Evolutionary conservation across 2,329 filamentous ascomycete genomes (phyloP), one percentile per base, ranked within the genome.

Genomic region (Colletotrichum lindemuthianum): DNA sequence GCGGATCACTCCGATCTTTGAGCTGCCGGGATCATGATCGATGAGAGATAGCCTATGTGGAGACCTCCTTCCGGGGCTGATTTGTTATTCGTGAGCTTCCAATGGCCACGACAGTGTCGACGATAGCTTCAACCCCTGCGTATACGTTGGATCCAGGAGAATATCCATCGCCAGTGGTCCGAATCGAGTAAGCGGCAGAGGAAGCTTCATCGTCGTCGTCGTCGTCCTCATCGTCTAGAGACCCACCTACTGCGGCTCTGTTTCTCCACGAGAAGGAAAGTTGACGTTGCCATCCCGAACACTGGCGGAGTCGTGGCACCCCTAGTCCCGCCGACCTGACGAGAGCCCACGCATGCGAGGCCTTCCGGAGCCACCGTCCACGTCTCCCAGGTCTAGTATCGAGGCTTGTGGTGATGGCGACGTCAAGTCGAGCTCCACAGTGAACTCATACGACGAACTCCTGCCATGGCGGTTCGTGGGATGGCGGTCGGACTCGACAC

Each of bases 261-360:
- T 24, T 2, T 34, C 49, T 12, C 56, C 44, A 40, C 33, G 47
- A 8, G 34, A 37, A 40, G n/a, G 34, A 39, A 53, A 15, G 41
- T 52, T 37, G 49, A 44, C 56, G 49, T 54, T 49, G 37, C 36
- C 34, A 36, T 2, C 36, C 41, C 7, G 33, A 9, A 49, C 45
- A 16, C 11, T 40, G 50, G 34, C 12, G 37, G 37, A 40, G 13
- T 48, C 11, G 8, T 37, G 6, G 33, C 47, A 13, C 24, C 24
- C 24, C 40, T 52, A 51, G 39, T 2, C 12, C 39, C 10, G 15
- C 33, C 34, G 10, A 36, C 55, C 11, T 48, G 34, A n/a, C 36
- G 34, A 36, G 39, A 43, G 60, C 56, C 43, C 49, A 60, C 44
- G 57, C 16, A 64, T 60, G 50, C 44, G 50, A 41, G n/a, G 43